Conservation (phyloP, 176 grass and related monocot species). For the Bolboschoenus planiculmis region DNA sequence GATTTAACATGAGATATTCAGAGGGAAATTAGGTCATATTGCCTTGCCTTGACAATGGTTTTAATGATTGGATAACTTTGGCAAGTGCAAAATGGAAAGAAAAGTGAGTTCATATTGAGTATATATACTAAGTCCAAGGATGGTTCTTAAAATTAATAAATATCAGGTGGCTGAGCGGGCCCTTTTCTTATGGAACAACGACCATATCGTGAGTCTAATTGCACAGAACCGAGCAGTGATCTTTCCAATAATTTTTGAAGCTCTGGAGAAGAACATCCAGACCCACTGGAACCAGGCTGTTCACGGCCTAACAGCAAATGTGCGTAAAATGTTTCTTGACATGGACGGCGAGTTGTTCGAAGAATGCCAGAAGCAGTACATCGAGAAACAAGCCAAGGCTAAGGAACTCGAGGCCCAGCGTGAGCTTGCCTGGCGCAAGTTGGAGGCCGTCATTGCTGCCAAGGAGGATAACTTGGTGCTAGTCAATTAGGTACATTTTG, state of each 20-base stretch:
- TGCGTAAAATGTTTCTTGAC: slow-evolving; percentile 96
- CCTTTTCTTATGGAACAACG: slow-evolving; percentile 94
- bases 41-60: background rate
- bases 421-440: slow-evolving; percentile 61
- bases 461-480: slow-evolving; percentile 77
- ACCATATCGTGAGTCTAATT: slow-evolving; percentile 89
- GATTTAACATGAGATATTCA: background rate
- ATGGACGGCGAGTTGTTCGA: slow-evolving; percentile 96
- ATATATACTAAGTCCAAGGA: background rate
- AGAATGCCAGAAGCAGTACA: slow-evolving; percentile 69
- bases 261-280: slow-evolving; percentile 83
- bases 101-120: background rate
- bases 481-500: slow-evolving; percentile 81
- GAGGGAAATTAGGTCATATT: background rate
- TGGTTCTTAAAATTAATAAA: background rate
- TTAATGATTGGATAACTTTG: background rate
- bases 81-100: background rate
- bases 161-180: slow-evolving; percentile 78
- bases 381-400: slow-evolving; percentile 60
- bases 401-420: slow-evolving; percentile 67
- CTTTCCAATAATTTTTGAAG: slow-evolving; percentile 97
- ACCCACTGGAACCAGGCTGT: slow-evolving; percentile 95
- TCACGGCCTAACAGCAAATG: slow-evolving; percentile 80
- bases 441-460: slow-evolving; percentile 58
- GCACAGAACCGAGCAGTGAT: slow-evolving; percentile 79